A percentile compares a stretch with the other conserved stretches of the same genome.
phyloP scores from a whole-genome alignment of 2,329 filamentous ascomycete species.

The Ascochyta fabae region DNA sequence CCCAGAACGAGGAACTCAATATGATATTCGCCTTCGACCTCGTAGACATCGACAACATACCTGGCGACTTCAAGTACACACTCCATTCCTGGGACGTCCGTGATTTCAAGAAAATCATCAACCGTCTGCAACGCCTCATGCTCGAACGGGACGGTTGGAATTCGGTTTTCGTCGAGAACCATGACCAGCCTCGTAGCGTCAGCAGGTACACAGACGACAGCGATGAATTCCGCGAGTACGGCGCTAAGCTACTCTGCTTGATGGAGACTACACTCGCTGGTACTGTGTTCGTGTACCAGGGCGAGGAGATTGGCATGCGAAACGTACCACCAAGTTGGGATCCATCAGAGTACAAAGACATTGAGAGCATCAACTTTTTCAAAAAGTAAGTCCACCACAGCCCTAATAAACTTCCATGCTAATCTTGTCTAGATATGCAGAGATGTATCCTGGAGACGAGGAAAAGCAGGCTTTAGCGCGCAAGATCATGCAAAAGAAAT shows the following conservation, averaged over 20 bases:
- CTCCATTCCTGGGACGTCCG: conserved; percentile 43
- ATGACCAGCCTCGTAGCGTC: conserved; percentile 60
- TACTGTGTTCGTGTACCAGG: conserved; percentile 59
- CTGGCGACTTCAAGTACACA: conserved; percentile 46
- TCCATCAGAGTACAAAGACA: conserved; percentile 58
- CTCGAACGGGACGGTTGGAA: conserved; percentile 54
- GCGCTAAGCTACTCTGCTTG: conserved; percentile 56
- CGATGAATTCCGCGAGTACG: conserved; percentile 54
- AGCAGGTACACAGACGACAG: conserved; percentile 57
- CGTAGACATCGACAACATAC: conserved; percentile 47
- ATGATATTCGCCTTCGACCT: conserved; percentile 69
- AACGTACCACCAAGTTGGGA: conserved; percentile 54
- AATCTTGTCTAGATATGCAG: conserved; percentile 29
- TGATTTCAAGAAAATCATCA: conserved; percentile 44
- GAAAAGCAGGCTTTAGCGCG: conserved; percentile 38
- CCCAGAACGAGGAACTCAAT: conserved; percentile 60
- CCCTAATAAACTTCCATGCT: background rate
- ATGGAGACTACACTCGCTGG: conserved; percentile 58
- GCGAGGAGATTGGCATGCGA: conserved; percentile 60
- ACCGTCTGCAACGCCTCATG: conserved; percentile 46
- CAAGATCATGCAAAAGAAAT: conserved; percentile 62
- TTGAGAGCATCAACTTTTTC: conserved; percentile 64
- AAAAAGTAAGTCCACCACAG: conserved; percentile 38
- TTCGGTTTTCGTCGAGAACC: conserved; percentile 60
- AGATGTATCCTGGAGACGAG: conserved; percentile 37